phyloP scores from a whole-genome alignment of 768 basidiomycete genomes.

The Favolaschia claudopus region DNA sequence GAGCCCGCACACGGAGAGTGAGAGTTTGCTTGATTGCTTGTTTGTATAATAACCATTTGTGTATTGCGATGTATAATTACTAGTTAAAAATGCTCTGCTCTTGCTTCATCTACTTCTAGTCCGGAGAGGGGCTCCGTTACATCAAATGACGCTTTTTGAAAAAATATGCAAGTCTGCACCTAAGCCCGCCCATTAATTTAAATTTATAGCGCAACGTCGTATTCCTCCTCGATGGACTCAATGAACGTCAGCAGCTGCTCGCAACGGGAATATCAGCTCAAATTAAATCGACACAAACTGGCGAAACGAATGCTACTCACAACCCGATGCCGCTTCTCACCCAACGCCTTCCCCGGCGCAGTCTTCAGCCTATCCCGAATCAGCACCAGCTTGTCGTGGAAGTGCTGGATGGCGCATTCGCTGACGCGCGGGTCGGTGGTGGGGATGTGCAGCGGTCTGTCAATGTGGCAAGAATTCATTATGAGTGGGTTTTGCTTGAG shows the following conservation, averaged over 20 bases:
- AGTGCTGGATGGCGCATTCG: conserved; percentile 77
- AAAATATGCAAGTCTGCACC: too few relatives aligned
- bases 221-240: conserved; percentile 63
- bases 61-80: too few relatives aligned
- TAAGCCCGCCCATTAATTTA: not conserved
- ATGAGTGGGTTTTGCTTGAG: not conserved
- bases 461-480: too few relatives aligned
- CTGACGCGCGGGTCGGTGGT: conserved; percentile 51
- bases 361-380: conserved; percentile 84
- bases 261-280: conserved; percentile 70
- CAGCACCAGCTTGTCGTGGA: conserved; percentile 84
- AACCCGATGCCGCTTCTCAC: conserved; percentile 47
- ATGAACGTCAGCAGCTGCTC: conserved; percentile 72
- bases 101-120: too few relatives aligned
- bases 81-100: too few relatives aligned
- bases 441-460: conserved; percentile 56
- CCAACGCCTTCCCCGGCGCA: conserved; percentile 68
- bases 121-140: too few relatives aligned
- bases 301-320: conserved; percentile 20
- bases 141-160: too few relatives aligned
- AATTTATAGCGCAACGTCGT: conserved; percentile 25
- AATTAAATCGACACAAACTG: conserved; percentile 62
- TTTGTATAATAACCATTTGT: too few relatives aligned
- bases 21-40: too few relatives aligned
- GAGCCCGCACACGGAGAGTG: too few relatives aligned